phyloP scores from a whole-genome alignment of 495 filamentous ascomycete species.

The Xylaria palmicola region DNA sequence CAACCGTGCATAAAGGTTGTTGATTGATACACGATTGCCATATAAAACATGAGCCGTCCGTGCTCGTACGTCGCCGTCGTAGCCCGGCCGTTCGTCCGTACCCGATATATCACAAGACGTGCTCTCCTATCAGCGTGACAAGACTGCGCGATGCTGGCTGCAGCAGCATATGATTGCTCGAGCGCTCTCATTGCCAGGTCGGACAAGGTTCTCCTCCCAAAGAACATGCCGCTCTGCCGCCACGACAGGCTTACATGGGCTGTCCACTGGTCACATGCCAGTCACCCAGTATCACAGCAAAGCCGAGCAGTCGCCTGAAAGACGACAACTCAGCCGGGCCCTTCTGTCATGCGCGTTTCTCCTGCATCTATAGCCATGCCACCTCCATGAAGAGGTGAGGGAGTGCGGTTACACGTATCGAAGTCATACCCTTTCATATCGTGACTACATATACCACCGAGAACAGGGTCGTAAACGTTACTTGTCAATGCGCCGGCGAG shows the following conservation, averaged over 20 bases:
- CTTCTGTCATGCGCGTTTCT: background rate
- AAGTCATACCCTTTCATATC: background rate
- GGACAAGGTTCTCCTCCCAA: constrained; percentile 11
- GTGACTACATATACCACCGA: background rate
- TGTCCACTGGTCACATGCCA: constrained; percentile 12
- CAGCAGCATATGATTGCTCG: constrained; percentile 7
- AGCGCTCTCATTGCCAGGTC: background rate
- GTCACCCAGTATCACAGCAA: constrained; percentile 7
- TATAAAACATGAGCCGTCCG: background rate
- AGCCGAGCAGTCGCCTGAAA: constrained; percentile 2
- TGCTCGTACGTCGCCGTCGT: background rate
- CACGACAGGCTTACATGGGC: constrained; percentile 14
- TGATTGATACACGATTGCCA: background rate
- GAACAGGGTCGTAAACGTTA: background rate
- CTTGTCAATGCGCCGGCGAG: background rate
- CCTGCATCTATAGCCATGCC: constrained; percentile 2
- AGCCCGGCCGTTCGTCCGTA: constrained; percentile 6
- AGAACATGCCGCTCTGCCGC: constrained; percentile 7
- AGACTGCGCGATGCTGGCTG: background rate
- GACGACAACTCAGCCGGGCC: background rate
- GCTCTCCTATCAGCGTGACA: constrained; percentile 14
- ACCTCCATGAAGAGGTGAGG: background rate
- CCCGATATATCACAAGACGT: constrained; percentile 17
- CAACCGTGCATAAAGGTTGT: background rate
- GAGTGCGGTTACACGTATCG: background rate